Base-by-base conservation (phyloP, 768 basidiomycete species). In the Collybia sp. region DNA sequence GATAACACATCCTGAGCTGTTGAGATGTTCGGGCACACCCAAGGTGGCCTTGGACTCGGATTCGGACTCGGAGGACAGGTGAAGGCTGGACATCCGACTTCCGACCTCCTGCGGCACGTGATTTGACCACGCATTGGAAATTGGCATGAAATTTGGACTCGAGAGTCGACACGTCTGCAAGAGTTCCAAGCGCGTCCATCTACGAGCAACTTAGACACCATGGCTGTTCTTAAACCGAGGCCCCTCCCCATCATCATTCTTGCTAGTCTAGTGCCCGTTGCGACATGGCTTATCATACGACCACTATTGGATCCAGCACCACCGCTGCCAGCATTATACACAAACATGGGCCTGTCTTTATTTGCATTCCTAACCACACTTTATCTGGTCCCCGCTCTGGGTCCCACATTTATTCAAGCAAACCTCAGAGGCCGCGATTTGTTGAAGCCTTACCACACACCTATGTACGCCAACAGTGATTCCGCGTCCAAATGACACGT, bases 371-470 rank as follows among this genome's bases (percentile, higher is more conserved):
- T 91, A 10, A 79, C 81, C 2, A 83, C 88, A 1, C 58, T 90
- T 11, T 81, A 83, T 56, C 75, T 92, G 36, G 76, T 98, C 25
- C 95, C 94, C n/a, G 76, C 79, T 0, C 75, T 99, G 12, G 88
- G 87, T 0, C 80, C 82, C 0, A 76, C 80, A 0, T 95, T 98
- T 59, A 70, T 92, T 18, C 78, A 75, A 36, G 92, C 91, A 1
- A 83, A 88, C 40, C 69, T 99, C 44, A 85, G 82, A 56, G 96
- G 96, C 16, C 76, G 75, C 50, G 96, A 99, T 64, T 67, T 96
- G 49, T 73, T 96, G 41, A 98, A 99, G 64, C 79, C 75, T 10
- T 87, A 89, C 56, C 68, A 72, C 32, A 80, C 78, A 40, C 80
- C 82, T 1, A 84, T 89, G 85, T 88, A 49, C 54, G 84, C 66